Evolutionary conservation across 441 rosid genomes (phyloP).

Genomic region (Manihot esculenta): DNA sequence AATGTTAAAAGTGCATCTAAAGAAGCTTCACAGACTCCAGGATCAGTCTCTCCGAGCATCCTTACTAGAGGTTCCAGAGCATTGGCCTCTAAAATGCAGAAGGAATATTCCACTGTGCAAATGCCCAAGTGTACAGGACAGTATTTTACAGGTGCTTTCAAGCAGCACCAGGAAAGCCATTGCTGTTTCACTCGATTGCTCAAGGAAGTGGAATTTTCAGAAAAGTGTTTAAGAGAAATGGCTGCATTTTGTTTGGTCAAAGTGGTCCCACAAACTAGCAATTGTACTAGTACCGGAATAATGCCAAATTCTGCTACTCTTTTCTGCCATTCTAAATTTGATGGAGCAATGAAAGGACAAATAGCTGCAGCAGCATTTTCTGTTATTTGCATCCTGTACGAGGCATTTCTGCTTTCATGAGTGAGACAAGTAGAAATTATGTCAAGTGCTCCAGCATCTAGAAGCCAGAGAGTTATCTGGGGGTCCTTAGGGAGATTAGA

Average conservation of each 20-base stretch:
- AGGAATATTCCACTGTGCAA: conserved; percentile 37
- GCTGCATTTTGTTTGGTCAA: conserved; percentile 36
- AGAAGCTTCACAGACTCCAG: conserved; percentile 33
- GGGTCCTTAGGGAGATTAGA: conserved; percentile 35
- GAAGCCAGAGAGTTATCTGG: conserved; percentile 34
- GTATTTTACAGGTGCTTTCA: conserved; percentile 20
- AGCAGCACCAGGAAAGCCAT: conserved; percentile 18
- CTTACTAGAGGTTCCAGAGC: conserved; percentile 36
- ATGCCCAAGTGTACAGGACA: conserved; percentile 41
- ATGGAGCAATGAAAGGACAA: conserved; percentile 32
- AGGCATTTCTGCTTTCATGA: conserved; percentile 19
- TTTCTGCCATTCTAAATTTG: conserved; percentile 38
- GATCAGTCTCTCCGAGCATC: conserved; percentile 29
- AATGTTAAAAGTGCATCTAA: conserved; percentile 43
- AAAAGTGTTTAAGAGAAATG: conserved; percentile 37
- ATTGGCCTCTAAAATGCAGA: conserved; percentile 41
- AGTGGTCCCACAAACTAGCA: conserved; percentile 32
- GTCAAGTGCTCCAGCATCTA: conserved; percentile 32
- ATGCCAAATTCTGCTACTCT: conserved; percentile 32
- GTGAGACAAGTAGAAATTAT: conserved; percentile 18
- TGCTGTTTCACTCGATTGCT: conserved; percentile 24
- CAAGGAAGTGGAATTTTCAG: conserved; percentile 34
- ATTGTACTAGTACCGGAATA: conserved; percentile 28
- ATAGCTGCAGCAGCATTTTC: conserved; percentile 33
- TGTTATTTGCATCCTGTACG: conserved; percentile 14